Evolutionary conservation across 176 grass and related monocot species (phyloP), one percentile per base, ranked within the genome.

Genomic region (Poa pratensis): DNA sequence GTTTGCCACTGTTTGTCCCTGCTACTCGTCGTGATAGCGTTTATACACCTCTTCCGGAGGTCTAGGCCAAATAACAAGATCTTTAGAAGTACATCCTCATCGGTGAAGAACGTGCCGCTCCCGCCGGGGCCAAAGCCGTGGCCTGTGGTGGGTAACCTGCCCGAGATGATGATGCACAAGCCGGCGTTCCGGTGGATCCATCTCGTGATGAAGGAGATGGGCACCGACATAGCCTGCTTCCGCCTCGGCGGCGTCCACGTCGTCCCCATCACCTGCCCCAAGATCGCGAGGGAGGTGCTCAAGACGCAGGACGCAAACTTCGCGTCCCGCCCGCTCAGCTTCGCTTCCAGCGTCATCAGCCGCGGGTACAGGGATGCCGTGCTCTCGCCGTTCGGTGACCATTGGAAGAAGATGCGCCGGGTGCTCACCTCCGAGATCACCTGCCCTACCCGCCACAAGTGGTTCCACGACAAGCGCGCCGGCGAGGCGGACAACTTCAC

Each of bases 401-500:
- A 84, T 32, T 92, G 86, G 90, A 86, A 68, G 66, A 92, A 92
- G 80, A 89, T 92, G 90, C 84, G 82, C 7, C 80, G 83, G 14
- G 66, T 92, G 6, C 26, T 89, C 12, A 40, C 73, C 48, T 80
- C 82, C 7, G 86, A 89, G 35, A 37, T 86, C 30, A 3, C 83
- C 3, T 70, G 22, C 51, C 63, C 79, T 0, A 7, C 83, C 6
- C 77, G 73, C 11, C 78, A 85, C 28, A 16, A 20, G 16, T 62
- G 50, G 52, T 57, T 82, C 52, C 37, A 73, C 39, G 54, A 34
- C n/a, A 18, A 72, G 43, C 82, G 74, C 7, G 62, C 74, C 13
- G 50, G 77, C 23, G 82, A 91, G 76, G 76, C 85, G 13, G 81
- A 91, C 69, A 82, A 88, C 76, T 23, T 79, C 22, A 61, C 58